These are phyloP conservation scores for Xylaria telfairii DNA, from an alignment of 495 filamentous ascomycete species.

Conservation along the genomic window DNA sequence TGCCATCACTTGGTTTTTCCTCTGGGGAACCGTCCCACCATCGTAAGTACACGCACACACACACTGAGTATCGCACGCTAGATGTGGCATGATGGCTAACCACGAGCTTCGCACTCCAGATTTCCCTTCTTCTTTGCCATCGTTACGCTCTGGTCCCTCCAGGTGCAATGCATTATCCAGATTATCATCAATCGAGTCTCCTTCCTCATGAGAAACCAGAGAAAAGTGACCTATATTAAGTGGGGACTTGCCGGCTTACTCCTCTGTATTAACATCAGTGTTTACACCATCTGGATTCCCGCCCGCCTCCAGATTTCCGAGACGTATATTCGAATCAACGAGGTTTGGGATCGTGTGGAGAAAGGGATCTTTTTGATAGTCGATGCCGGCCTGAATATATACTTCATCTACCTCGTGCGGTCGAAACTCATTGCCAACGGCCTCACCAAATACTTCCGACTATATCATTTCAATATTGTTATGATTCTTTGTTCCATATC, in stretches of 20 bases:
- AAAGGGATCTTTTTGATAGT: constrained; percentile 57
- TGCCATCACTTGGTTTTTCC: constrained; percentile 36
- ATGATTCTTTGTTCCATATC: constrained; percentile 54
- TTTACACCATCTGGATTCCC: constrained; percentile 58
- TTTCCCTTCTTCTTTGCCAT: constrained; percentile 14
- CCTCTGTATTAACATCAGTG: constrained; percentile 53
- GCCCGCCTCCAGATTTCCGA: constrained; percentile 46
- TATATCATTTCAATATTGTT: constrained; percentile 57
- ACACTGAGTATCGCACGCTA: not conserved
- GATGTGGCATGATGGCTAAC: not conserved
- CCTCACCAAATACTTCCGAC: constrained; percentile 53
- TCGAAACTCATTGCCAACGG: constrained; percentile 54
- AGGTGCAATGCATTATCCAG: constrained; percentile 53
- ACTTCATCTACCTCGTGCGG: constrained; percentile 56
- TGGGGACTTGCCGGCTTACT: constrained; percentile 45
- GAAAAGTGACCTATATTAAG: constrained; percentile 38
- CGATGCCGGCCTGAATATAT: constrained; percentile 53
- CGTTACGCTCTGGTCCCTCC: constrained; percentile 38
- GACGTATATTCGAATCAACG: constrained; percentile 45
- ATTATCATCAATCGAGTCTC: constrained; percentile 57
- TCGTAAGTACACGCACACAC: constrained; percentile 29
- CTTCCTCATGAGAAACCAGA: constrained; percentile 47
- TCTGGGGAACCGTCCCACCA: constrained; percentile 28
- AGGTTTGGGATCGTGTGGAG: constrained; percentile 57
- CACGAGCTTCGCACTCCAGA: constrained; percentile 6